These are phyloP conservation scores for Diaporthe citriasiana DNA, from an alignment of 2,329 filamentous ascomycete species.

Conservation along the genomic window DNA sequence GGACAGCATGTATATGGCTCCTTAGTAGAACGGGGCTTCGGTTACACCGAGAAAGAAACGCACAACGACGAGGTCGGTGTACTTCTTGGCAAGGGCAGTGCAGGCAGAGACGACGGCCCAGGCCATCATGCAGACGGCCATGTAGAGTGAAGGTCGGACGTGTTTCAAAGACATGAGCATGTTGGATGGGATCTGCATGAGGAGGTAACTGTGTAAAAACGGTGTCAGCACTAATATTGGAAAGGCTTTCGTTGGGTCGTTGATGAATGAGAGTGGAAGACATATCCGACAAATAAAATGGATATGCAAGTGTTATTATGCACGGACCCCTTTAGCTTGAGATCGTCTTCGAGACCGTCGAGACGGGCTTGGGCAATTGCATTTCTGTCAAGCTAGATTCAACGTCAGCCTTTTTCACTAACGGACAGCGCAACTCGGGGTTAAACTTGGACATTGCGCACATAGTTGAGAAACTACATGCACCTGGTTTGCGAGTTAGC, in stretches of 20 bases:
- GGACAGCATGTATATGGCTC: conserved; percentile 66
- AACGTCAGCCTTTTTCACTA: not conserved
- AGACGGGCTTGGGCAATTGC: conserved; percentile 70
- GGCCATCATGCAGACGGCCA: conserved; percentile 53
- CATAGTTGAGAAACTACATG: conserved; percentile 57
- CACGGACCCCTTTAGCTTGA: conserved; percentile 60
- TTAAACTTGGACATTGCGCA: conserved; percentile 39
- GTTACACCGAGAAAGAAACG: conserved; percentile 59
- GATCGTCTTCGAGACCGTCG: conserved; percentile 65
- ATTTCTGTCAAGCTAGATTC: conserved; percentile 59
- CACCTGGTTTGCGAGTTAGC: conserved; percentile 32
- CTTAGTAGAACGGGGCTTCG: conserved; percentile 56
- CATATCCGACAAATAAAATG: conserved; percentile 65
- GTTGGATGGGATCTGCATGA: conserved; percentile 63
- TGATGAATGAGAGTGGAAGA: not conserved
- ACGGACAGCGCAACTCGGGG: no score
- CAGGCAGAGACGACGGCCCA: conserved; percentile 53
- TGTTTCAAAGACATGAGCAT: conserved; percentile 56
- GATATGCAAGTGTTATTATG: conserved; percentile 64
- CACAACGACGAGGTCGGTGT: conserved; percentile 56
- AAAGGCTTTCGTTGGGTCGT: accelerated
- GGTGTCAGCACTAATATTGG: not conserved
- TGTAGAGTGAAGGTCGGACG: conserved; percentile 50
- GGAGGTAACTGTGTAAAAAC: conserved; percentile 53
- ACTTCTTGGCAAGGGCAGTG: conserved; percentile 58